Evolutionary conservation across 75 land plant genomes (phyloP).

Genomic region (Isoetes taiwanensis): DNA sequence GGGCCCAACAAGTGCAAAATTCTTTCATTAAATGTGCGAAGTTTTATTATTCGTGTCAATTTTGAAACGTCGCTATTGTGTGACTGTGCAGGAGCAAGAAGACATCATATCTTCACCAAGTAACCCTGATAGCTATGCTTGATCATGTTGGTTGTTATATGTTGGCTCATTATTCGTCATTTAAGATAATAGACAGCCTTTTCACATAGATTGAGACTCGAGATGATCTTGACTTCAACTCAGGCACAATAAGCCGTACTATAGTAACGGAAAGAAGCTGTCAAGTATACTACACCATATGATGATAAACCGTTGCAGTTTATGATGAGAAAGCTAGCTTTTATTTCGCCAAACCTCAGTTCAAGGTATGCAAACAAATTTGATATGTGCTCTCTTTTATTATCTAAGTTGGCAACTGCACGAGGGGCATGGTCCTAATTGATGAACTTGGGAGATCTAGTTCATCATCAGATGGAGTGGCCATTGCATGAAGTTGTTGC

Average conservation of each 20-base stretch:
- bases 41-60: too few relatives aligned
- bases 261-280: too few relatives aligned
- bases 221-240: constrained; percentile 74
- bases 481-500: constrained; percentile 97
- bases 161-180: constrained; percentile 80
- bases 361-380: constrained; percentile 29
- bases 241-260: constrained; percentile 93
- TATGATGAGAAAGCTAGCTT: constrained; percentile 98
- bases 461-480: constrained; percentile 90
- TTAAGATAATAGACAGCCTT: constrained; percentile 76
- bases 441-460: constrained; percentile 95
- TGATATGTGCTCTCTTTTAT: too few relatives aligned
- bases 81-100: constrained; percentile 81
- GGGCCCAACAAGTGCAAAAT: constrained; percentile 81
- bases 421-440: constrained; percentile 77
- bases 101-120: constrained; percentile 95
- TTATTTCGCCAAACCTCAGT: constrained; percentile 71
- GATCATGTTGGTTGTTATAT: constrained; percentile 97
- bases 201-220: constrained; percentile 84
- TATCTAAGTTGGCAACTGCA: neutral
- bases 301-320: too few relatives aligned
- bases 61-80: neutral
- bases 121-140: constrained; percentile 71
- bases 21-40: too few relatives aligned
- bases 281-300: too few relatives aligned